Base-by-base conservation (phyloP, 768 basidiomycete species). In the Coprinellus micaceus region DNA sequence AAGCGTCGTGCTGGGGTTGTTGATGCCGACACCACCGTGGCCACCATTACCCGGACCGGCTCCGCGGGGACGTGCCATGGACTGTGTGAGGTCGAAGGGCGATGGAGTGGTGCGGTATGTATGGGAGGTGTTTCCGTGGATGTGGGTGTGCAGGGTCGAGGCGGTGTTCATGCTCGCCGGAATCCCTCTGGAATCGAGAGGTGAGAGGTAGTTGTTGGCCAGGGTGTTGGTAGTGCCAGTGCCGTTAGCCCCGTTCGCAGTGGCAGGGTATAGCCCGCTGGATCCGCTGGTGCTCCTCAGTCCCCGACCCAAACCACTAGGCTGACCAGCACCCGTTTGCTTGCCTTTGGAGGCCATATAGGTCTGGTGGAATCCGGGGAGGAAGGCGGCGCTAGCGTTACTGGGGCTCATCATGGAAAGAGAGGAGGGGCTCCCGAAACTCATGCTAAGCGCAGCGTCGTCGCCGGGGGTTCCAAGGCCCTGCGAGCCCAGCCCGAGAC, bases 321-420 rank as follows among this genome's bases (percentile, higher is more conserved):
- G 54, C 48, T 67, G 66, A 15, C 61, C 53, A 28, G 68, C 71
- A 51, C 69, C 67, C 44, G 67, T 66, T 56, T 73, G 71, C 56
- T 73, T 72, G 13, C 71, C 71, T 61, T 82, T 84, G 11, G 82
- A 72, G 53, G 72, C 78, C 41, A 82, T 70, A 60, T 89, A 89
- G 60, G 84, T 82, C 33, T 80, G 79, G 59, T 88, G 86, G 37
- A 88, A 70, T 9, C 86, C 81, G 1, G 88, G 88, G 10, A 93
- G 74, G 75, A 93, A 93, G 9, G 90, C 90, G 1, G 87, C 89
- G 33, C 86, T 88, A 2, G 90, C 88, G 64, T 92, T 91, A 49
- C 86, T 87, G 0, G 88, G 89, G 39, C 79, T 76, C 58, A 85
- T 74, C 69, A 79, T 77, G 2, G 70, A 66, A 53, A 68, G 26